These are phyloP conservation scores for Solanum boliviense DNA, from an alignment of 257 asterid species.

Conservation along the genomic window DNA sequence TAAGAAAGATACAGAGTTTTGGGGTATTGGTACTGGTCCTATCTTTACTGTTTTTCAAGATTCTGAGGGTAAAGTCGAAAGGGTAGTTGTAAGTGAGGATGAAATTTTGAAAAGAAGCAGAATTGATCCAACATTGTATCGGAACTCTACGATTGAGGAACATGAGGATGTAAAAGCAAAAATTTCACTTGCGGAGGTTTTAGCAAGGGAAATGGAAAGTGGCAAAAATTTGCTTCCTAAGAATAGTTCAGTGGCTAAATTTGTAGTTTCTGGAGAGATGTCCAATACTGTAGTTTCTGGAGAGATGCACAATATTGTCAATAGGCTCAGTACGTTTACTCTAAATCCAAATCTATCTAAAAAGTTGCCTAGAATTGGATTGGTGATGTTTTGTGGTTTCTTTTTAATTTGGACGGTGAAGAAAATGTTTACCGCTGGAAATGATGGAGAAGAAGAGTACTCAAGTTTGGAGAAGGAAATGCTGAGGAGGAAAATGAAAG, in stretches of 20 bases:
- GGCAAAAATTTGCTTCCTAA: conserved; percentile 46
- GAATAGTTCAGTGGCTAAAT: conserved; percentile 61
- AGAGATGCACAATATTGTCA: conserved; percentile 19
- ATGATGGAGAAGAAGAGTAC: conserved; percentile 20
- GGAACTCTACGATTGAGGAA: conserved; percentile 23
- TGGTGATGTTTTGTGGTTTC: conserved; percentile 44
- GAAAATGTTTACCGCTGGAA: conserved; percentile 18
- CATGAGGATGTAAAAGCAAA: conserved; percentile 37
- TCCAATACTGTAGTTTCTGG: conserved; percentile 24
- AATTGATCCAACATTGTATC: conserved; percentile 19
- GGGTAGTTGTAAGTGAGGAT: conserved; percentile 72
- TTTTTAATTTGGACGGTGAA: conserved; percentile 35
- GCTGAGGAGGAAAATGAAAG: conserved; percentile 61
- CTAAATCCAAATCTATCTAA: conserved; percentile 26
- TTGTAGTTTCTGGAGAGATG: conserved; percentile 26
- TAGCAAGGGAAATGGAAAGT: conserved; percentile 64
- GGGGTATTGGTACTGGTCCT: conserved; percentile 80
- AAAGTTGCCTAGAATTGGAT: conserved; percentile 40
- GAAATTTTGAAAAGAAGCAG: conserved; percentile 58
- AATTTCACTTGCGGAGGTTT: conserved; percentile 49
- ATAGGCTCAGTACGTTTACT: conserved; percentile 7
- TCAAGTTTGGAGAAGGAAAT: conserved; percentile 69
- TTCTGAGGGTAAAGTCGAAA: conserved; percentile 50
- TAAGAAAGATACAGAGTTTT: conserved; percentile 57
- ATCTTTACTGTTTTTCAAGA: conserved; percentile 57